Base-by-base conservation (phyloP, 768 basidiomycete genomes). In the Podaxis sp. region DNA sequence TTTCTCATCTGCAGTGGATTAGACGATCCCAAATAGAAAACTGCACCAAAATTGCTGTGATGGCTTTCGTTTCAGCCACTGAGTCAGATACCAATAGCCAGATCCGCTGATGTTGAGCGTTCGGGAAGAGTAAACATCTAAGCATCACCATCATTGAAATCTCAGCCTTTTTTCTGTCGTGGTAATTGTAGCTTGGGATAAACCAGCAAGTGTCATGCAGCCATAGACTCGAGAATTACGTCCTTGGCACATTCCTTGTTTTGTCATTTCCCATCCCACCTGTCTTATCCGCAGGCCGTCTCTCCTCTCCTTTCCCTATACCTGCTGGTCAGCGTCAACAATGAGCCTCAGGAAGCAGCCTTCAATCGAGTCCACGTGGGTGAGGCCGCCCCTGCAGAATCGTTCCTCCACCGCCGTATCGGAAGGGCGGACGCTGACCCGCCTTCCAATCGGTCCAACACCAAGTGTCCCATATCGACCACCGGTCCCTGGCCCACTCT, bases 261-360 rank as follows among this genome's bases (percentile, higher is more conserved):
- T 62, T 62, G 54, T 62, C 52, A 62, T 38, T 59, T 62, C 60
- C 60, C 60, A 55, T 54, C 44, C 61, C 50, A 46, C 54, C 50
- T 56, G 56, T 62, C 33, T n/a, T 33, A 13, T 49, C 55, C 33
- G 30, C 53, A 62, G 60, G 53, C 37, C 20, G 48, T 38, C 49
- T n/a, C 10, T 13, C 15, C 51, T 36, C 54, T 28, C 48, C 61
- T 46, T n/a, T 20, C 7, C 40, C 33, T 33, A 33, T 33, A 48
- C 30, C 60, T 62, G 54, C 61, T 62, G 61, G 54, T 33, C 61
- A 62, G 61, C 51, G 48, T 53, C 44, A 38, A 61, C 54, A 26
- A 62, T 62, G 61, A 41, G 20, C 13, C 20, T 55, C 44, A 62
- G 36, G 53, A 59, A 59, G 22, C 52, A 62, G n/a, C 52, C 60